Base-by-base conservation (phyloP, 345 rosid genomes). In the Streptanthus diversifolius region DNA sequence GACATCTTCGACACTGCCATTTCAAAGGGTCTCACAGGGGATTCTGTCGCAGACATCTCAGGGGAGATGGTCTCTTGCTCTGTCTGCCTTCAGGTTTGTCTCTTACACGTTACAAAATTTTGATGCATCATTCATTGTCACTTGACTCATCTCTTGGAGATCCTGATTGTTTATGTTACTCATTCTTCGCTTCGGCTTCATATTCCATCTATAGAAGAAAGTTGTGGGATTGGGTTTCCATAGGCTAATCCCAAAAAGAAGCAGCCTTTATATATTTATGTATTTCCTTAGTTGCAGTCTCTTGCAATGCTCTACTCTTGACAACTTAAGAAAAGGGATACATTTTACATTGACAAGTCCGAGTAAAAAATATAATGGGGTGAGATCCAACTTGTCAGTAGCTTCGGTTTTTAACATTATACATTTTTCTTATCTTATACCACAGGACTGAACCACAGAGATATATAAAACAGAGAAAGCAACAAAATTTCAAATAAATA, bases 11-110 rank as follows among this genome's bases (percentile, higher is more conserved):
- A 91, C 85, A 89, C 91, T 0, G 85, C 91, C 48, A 66, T 81
- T 61, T 78, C 84, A 7, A 89, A 85, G 67, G 98, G 98, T 66
- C 77, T 93, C 64, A 71, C 91, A 0, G 86, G 93, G 22, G 96
- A 91, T 66, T 89, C 83, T 5, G 88, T 95, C 4, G 88, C 86
- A 3, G 93, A 93, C 69, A 58, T 41, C 59, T 89, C 89, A 0
- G 95, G 90, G 60, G 98, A 93, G 68, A 85, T 66, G 72, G 80
- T 79, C 55, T 83, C 87, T 52, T 91, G 99, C 76, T 85, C 99
- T 14, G 99, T 95, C 64, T 95, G 99, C 74, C 97, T 95, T 68
- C 97, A 93, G 98, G 98, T 93, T 69, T 55, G 8, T 52, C 65
- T 35, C 37, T 55, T 57, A 55, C 72, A 56, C 43, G 7, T 45